A percentile compares a stretch with the other conserved stretches of the same genome.
Evolutionary conservation across 495 filamentous ascomycete species (phyloP).

Genomic region (Clohesyomyces aquaticus): DNA sequence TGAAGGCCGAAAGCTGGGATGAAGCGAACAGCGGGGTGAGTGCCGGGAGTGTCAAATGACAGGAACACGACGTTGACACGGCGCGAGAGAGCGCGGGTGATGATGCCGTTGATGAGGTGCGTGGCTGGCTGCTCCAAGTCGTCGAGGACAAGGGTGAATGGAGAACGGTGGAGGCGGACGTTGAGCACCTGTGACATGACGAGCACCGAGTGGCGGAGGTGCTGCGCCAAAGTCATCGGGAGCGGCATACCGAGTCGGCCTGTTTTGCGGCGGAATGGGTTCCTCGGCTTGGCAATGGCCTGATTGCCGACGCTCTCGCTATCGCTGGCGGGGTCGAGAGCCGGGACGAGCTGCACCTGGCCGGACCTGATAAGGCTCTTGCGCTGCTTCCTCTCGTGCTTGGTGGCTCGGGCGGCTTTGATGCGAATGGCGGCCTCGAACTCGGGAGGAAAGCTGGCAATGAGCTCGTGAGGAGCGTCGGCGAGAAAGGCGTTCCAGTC

Average conservation of each 20-base stretch:
- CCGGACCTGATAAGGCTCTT: too few species aligned
- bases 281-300: not conserved
- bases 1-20: conserved; percentile 14
- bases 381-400: too few species aligned
- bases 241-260: not conserved
- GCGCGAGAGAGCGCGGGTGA: conserved; percentile 25
- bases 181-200: conserved; percentile 62
- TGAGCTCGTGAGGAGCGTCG: too few species aligned
- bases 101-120: conserved; percentile 20
- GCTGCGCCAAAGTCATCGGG: conserved; percentile 11
- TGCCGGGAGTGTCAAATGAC: conserved; percentile 10
- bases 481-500: too few species aligned
- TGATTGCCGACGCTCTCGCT: too few species aligned
- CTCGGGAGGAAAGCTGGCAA: too few species aligned
- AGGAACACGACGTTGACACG: conserved; percentile 30
- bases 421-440: too few species aligned
- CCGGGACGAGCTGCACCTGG: too few species aligned
- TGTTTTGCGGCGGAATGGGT: not conserved
- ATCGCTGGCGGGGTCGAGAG: too few species aligned
- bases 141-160: conserved; percentile 71
- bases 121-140: conserved; percentile 71
- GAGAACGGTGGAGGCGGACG: conserved; percentile 68
- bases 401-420: too few species aligned
- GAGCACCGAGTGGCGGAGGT: conserved; percentile 20
- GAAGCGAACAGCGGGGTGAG: conserved; percentile 14